Percentiles rank a stretch among this genome's conserved stretches.
These are phyloP conservation scores for Cupressus sempervirens DNA, from an alignment of 75 land plant species.

Conservation along the genomic window DNA sequence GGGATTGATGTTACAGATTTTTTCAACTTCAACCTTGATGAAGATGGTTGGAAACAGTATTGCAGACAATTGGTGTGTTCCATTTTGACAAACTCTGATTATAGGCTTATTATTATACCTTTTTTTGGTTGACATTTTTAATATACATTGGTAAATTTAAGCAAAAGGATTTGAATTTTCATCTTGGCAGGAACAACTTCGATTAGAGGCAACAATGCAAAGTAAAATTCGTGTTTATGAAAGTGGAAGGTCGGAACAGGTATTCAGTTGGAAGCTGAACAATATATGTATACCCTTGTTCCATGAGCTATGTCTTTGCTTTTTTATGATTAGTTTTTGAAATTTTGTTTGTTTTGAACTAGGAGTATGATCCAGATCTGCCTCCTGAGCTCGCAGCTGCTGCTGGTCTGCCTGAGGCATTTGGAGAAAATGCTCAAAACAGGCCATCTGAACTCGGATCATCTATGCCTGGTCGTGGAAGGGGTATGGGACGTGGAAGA, in stretches of 20 bases:
- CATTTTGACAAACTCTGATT: neutral
- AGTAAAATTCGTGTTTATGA: conserved; percentile 95
- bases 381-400: conserved; percentile 96
- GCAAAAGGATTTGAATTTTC: neutral
- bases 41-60: conserved; percentile 90
- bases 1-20: conserved; percentile 79
- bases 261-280: conserved; percentile 9
- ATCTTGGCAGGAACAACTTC: conserved; percentile 70
- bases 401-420: conserved; percentile 51
- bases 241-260: conserved; percentile 94
- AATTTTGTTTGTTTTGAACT: conserved; percentile 12
- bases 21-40: conserved; percentile 88
- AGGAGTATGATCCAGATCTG: conserved; percentile 98
- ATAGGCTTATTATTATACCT: neutral
- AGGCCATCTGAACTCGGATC: conserved; percentile 45
- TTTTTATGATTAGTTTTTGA: neutral
- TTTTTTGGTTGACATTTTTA: neutral
- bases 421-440: conserved; percentile 41
- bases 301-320: neutral
- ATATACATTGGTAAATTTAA: neutral
- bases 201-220: conserved; percentile 96
- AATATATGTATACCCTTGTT: neutral
- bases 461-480: conserved; percentile 40
- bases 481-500: conserved; percentile 37
- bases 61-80: conserved; percentile 72